These are phyloP conservation scores for Stephania yunnanensis DNA, from an alignment of 164 flowering plant species.

Conservation along the genomic window DNA sequence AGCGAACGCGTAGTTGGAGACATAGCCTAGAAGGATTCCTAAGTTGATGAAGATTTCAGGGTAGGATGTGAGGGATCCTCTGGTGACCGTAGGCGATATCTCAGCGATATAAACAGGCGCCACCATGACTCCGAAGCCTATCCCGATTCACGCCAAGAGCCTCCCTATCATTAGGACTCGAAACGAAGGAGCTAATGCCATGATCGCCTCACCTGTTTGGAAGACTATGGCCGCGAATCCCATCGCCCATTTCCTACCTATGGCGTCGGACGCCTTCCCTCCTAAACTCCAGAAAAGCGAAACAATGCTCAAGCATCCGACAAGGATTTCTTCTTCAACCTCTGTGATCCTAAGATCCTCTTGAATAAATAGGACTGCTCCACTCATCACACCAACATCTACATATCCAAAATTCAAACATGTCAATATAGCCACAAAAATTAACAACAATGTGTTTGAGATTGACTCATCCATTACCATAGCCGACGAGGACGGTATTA, in stretches of 20 bases:
- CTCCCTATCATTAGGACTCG: constrained; percentile 28
- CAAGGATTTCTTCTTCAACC: constrained; percentile 33
- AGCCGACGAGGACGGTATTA: constrained; percentile 71
- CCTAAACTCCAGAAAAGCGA: constrained; percentile 37
- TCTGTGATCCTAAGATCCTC: constrained; percentile 35
- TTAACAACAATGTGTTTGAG: background rate
- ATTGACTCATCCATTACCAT: constrained; percentile 32
- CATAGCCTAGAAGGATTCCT: constrained; percentile 40
- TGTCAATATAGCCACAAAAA: background rate
- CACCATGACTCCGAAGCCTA: constrained; percentile 37
- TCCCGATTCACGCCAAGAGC: constrained; percentile 35
- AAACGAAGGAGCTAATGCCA: constrained; percentile 34
- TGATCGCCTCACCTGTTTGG: constrained; percentile 30
- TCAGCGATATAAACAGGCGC: constrained; percentile 39
- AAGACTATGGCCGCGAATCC: constrained; percentile 30
- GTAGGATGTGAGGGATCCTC: constrained; percentile 42
- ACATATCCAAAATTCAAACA: constrained; percentile 6
- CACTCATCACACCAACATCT: constrained; percentile 50
- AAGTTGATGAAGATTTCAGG: constrained; percentile 39
- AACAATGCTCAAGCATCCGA: constrained; percentile 31
- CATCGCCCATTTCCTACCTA: constrained; percentile 43
- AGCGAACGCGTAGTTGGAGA: constrained; percentile 35
- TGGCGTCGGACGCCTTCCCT: constrained; percentile 31
- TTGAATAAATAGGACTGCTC: constrained; percentile 35
- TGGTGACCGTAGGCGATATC: constrained; percentile 27